Conservation (phyloP, 306 rosid genomes). For the Neltuma alba region DNA sequence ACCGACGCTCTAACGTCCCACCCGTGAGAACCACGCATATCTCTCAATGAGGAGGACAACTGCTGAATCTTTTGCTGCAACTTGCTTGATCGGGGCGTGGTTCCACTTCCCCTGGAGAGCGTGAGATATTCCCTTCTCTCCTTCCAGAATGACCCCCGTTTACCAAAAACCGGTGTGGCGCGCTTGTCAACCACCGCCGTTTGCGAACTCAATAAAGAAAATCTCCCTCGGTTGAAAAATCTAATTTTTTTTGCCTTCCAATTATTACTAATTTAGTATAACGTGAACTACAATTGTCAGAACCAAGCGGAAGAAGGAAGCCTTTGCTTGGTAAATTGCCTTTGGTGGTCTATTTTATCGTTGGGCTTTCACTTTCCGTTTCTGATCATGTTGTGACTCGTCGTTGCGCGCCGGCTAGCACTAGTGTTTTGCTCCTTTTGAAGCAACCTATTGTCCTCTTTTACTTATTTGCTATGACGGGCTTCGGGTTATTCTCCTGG, state of each 20-base stretch:
- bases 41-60: not conserved
- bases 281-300: constrained; percentile 34
- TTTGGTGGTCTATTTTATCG: constrained; percentile 67
- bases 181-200: constrained; percentile 33
- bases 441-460: constrained; percentile 67
- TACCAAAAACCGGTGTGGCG: constrained; percentile 27
- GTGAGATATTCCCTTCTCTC: constrained; percentile 2
- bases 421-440: constrained; percentile 52
- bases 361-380: constrained; percentile 72
- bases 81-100: constrained; percentile 13
- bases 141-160: constrained; percentile 13
- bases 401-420: constrained; percentile 36
- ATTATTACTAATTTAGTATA: constrained; percentile 9
- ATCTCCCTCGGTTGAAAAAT: not conserved
- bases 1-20: not conserved
- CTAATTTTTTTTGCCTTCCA: not conserved
- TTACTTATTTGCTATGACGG: constrained; percentile 52
- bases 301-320: constrained; percentile 29
- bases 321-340: constrained; percentile 46
- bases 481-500: constrained; percentile 37
- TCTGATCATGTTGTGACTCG: constrained; percentile 53
- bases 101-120: not conserved
- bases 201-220: not conserved
- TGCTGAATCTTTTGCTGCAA: not conserved
- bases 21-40: not conserved